phyloP scores from a whole-genome alignment of 176 grass and related monocot species.

The Phoenix dactylifera region DNA sequence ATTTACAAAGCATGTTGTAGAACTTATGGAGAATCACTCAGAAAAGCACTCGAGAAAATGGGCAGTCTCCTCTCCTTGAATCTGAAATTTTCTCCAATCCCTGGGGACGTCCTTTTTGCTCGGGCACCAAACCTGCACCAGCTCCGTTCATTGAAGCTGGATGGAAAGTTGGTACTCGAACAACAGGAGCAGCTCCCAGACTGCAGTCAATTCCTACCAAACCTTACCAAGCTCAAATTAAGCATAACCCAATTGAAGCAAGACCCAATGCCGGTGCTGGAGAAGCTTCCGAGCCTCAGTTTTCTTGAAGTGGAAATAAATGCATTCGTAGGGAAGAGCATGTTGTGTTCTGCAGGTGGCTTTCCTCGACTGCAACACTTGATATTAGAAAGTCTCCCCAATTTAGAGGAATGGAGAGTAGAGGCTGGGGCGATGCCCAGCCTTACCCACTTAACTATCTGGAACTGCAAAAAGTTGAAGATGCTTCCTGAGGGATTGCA shows the following conservation, averaged over 20 bases:
- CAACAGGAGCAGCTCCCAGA: background rate
- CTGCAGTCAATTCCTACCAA: slow-evolving; percentile 5
- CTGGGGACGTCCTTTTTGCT: background rate
- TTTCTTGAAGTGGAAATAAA: background rate
- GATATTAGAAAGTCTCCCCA: background rate
- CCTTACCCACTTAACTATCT: too few relatives aligned
- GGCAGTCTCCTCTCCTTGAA: too few relatives aligned
- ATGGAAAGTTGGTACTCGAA: background rate
- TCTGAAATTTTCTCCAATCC: too few relatives aligned
- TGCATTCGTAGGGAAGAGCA: slow-evolving; percentile 4
- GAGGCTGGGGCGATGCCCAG: too few relatives aligned
- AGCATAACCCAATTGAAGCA: background rate
- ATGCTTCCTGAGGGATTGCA: too few relatives aligned
- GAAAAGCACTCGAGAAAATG: too few relatives aligned
- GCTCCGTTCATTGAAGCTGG: background rate
- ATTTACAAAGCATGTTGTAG: too few relatives aligned
- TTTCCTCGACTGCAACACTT: slow-evolving; percentile 13
- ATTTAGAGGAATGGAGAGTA: slow-evolving; percentile 16
- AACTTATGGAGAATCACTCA: too few relatives aligned
- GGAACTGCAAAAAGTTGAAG: too few relatives aligned
- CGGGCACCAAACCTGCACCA: too few relatives aligned
- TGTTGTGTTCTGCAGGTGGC: background rate
- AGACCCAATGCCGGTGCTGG: slow-evolving; percentile 25
- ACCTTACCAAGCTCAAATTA: slow-evolving; percentile 8
- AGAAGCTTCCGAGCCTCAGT: slow-evolving; percentile 7